Evolutionary conservation across 2,329 filamentous ascomycete genomes (phyloP).

Genomic region (Hysterium pulicare): DNA sequence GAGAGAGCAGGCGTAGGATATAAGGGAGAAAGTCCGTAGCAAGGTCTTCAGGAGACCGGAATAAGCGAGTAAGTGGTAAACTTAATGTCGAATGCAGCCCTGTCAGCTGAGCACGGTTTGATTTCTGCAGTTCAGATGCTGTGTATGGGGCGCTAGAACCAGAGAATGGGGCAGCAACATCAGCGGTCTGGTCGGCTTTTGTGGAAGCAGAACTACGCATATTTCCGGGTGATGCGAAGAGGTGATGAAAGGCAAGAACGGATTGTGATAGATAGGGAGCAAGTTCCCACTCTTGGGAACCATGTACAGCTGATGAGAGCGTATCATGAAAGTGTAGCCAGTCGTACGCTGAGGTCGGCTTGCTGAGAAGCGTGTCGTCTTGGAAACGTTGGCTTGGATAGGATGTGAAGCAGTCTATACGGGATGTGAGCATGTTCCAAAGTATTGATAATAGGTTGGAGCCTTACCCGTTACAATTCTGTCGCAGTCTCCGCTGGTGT

Average conservation of each 20-base stretch:
- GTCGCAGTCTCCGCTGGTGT: conserved; percentile 75
- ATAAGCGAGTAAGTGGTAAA: conserved; percentile 69
- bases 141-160: conserved; percentile 78
- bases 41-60: conserved; percentile 74
- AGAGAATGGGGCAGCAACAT: conserved; percentile 63
- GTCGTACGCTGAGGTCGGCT: conserved; percentile 83
- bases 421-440: neutral
- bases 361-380: conserved; percentile 86
- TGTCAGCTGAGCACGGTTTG: conserved; percentile 70
- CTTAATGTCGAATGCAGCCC: conserved; percentile 69
- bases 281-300: conserved; percentile 91
- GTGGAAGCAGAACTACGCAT: conserved; percentile 38
- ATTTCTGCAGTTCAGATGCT: conserved; percentile 76
- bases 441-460: conserved; percentile 10
- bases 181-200: conserved; percentile 39
- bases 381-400: conserved; percentile 89
- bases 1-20: conserved; percentile 76
- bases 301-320: conserved; percentile 73
- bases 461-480: conserved; percentile 62
- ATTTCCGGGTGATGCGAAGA: conserved; percentile 70
- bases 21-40: conserved; percentile 82
- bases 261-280: conserved; percentile 82
- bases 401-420: conserved; percentile 70
- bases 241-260: conserved; percentile 81
- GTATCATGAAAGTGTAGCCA: conserved; percentile 94